Percentiles rank a stretch among this genome's conserved stretches.
Evolutionary conservation across 495 filamentous ascomycete species (phyloP).

Genomic region (Stereocaulon alpinum): DNA sequence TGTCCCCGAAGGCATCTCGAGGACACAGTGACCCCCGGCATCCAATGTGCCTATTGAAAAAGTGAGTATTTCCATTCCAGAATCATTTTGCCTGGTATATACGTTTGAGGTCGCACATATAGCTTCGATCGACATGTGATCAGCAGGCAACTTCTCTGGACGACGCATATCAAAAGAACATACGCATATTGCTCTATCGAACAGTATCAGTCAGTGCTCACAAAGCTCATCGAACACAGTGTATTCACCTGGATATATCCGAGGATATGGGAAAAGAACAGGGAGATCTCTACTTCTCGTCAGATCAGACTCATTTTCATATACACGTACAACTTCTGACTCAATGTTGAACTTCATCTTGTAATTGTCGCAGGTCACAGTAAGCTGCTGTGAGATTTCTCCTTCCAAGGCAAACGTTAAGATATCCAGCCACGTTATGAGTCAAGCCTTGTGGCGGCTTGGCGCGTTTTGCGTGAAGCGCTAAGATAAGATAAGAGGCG

Average conservation of each 20-base stretch:
- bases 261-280: conserved; percentile 92
- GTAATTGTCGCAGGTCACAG: neutral
- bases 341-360: conserved; percentile 96
- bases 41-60: conserved; percentile 55
- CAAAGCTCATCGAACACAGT: too few relatives aligned
- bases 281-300: conserved; percentile 52
- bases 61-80: neutral
- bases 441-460: neutral
- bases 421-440: neutral
- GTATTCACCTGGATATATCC: conserved; percentile 65
- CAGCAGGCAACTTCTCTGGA: conserved; percentile 28
- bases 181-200: conserved; percentile 68
- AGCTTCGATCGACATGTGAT: conserved; percentile 32
- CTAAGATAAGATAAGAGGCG: conserved; percentile 19
- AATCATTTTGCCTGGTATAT: neutral
- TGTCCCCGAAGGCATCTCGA: conserved; percentile 99
- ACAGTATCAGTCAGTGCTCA: neutral
- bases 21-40: conserved; percentile 87
- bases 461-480: conserved; percentile 6
- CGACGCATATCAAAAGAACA: conserved; percentile 9
- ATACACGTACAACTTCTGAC: neutral
- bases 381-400: neutral
- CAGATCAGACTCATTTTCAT: neutral
- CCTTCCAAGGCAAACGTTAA: neutral
- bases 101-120: conserved; percentile 97